Base-by-base conservation (phyloP, 495 filamentous ascomycete species). In the Penicillium cinerascens region DNA sequence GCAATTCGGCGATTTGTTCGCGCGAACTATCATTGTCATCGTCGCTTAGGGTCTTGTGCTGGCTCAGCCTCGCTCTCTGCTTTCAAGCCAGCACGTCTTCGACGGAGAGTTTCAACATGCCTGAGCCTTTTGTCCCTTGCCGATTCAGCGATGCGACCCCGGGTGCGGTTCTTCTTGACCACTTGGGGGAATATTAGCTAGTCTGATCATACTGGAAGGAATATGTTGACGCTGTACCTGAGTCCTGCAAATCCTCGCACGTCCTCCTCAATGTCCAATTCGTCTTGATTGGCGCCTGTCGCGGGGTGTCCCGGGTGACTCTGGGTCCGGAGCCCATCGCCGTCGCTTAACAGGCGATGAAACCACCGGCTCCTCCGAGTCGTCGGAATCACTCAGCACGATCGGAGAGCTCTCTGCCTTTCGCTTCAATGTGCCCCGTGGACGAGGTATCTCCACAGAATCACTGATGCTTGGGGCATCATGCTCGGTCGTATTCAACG, bases 31-130 rank as follows among this genome's bases (percentile, higher is more conserved):
- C 43, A 26, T 46, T 42, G 4, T 49, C 27, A 39, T 49, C 58
- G 16, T 54, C 37, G 17, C 48, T 54, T 25, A n/a, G n/a, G n/a
- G n/a, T 45, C 61, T 11, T 68, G 6, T 10, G 8, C 18, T 39
- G 37, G 18, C 42, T 68, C 64, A 1, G 38, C 38, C 9, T 69
- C 63, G 11, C 46, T 59, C 42, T 64, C 56, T 16, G 77, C 72
- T 47, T 71, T 77, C 45, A 82, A 65, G 3, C 85, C 85, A 4
- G 82, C 80, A 20, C 83, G 78, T 44, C 77, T 71, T 25, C 81
- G 77, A 35, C 76, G 79, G 5, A 87, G 64, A 6, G 78, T 61
- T 54, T 86, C 81, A 23, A 84, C 56, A 20, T 74, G 67, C 44
- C 69, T 75, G 39, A 78, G 65, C 49, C 70, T 68, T 23, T 70